Percentiles rank a stretch among this genome's conserved stretches.
Evolutionary conservation across 2,329 filamentous ascomycete genomes (phyloP).

Genomic region (Fusarium tricinctum): DNA sequence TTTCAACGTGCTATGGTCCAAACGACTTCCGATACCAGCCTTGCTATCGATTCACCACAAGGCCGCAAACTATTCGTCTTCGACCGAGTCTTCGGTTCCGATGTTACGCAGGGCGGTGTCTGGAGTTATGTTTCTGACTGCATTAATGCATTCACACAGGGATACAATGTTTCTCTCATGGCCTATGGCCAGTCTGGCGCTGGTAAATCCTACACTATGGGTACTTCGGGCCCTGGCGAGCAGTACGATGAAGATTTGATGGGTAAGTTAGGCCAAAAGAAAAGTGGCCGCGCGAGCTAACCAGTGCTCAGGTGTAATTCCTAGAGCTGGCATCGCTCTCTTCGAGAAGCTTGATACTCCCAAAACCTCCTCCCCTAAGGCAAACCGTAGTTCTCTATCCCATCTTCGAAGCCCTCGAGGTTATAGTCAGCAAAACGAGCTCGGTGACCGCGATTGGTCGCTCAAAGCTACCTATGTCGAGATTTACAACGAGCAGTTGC

Average conservation of each 20-base stretch:
- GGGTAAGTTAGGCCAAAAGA: slow-evolving; percentile 72
- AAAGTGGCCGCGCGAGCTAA: slow-evolving; percentile 17
- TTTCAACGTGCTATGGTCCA: slow-evolving; percentile 96
- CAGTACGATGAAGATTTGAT: slow-evolving; percentile 78
- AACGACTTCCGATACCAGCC: slow-evolving; percentile 84
- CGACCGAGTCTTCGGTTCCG: slow-evolving; percentile 90
- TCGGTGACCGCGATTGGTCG: slow-evolving; percentile 84
- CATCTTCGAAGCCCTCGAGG: slow-evolving; percentile 84
- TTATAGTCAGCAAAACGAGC: slow-evolving; percentile 67
- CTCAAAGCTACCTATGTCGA: slow-evolving; percentile 95
- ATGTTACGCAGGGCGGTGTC: slow-evolving; percentile 86
- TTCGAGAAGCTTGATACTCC: slow-evolving; percentile 86
- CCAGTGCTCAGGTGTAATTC: slow-evolving; percentile 81
- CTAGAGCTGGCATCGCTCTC: slow-evolving; percentile 85
- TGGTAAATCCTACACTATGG: slow-evolving; percentile 99
- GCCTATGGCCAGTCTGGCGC: slow-evolving; percentile 98
- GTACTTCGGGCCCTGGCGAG: slow-evolving; percentile 87
- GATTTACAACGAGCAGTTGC: slow-evolving; percentile 97
- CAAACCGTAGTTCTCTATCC: slow-evolving; percentile 77
- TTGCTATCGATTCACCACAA: slow-evolving; percentile 91
- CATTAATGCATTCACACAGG: slow-evolving; percentile 89
- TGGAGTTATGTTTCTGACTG: slow-evolving; percentile 96
- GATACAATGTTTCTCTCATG: slow-evolving; percentile 97
- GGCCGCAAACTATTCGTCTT: slow-evolving; percentile 97
- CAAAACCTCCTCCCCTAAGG: slow-evolving; percentile 54